These are phyloP conservation scores for Syzygium malaccense DNA, from an alignment of 441 rosid genomes.

Conservation along the genomic window DNA sequence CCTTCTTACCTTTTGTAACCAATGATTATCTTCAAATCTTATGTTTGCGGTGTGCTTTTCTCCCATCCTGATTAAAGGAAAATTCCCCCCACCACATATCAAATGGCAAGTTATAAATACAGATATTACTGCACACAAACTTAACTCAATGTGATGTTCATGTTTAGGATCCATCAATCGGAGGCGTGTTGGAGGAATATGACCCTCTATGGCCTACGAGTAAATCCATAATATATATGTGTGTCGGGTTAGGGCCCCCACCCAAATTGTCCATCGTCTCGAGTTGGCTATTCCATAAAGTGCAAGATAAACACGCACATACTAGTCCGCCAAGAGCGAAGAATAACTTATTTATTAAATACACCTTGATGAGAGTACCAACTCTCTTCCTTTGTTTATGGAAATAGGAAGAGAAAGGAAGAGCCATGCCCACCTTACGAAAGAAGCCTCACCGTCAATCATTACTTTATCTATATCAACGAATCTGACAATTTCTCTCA, in stretches of 20 bases:
- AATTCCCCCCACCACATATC: neutral
- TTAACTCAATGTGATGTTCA: neutral
- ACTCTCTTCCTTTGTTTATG: neutral
- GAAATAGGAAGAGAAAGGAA: neutral
- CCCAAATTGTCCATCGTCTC: neutral
- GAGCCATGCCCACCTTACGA: neutral
- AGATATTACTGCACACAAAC: neutral
- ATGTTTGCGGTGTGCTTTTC: neutral
- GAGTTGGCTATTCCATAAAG: neutral
- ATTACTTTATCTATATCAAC: neutral
- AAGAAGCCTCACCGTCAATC: neutral
- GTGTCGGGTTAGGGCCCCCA: neutral
- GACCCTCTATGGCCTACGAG: neutral
- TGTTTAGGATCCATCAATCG: neutral
- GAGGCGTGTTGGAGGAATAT: neutral
- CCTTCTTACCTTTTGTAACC: neutral
- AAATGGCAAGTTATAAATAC: neutral
- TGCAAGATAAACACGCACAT: neutral
- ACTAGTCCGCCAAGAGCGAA: neutral
- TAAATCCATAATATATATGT: neutral
- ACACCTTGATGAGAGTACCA: neutral
- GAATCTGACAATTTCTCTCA: neutral
- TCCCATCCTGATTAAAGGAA: neutral
- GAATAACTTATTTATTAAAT: neutral
- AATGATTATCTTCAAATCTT: neutral